Conservation (phyloP, 1,284 basidiomycete genomes). For the Agroathelia rolfsii region DNA sequence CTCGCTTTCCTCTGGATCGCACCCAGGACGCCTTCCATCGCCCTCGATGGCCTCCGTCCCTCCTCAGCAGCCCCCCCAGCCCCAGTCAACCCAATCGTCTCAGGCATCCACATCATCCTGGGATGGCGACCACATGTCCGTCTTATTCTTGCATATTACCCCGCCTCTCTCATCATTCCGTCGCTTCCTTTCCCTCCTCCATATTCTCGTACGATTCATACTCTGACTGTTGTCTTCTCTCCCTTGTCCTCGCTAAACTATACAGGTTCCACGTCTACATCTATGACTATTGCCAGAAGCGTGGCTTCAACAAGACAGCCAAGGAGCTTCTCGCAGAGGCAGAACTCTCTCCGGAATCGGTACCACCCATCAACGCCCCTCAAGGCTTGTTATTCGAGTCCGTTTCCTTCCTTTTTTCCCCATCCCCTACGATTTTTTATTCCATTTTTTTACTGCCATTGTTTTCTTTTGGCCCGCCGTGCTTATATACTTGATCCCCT, state of each 20-base stretch:
- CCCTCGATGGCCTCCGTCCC: slow-evolving; percentile 16
- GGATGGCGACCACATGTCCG: slow-evolving; percentile 50
- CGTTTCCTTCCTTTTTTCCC: slow-evolving; percentile 20
- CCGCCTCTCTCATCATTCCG: no score
- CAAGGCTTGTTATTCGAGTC: slow-evolving; percentile 77
- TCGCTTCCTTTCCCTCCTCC: slow-evolving; percentile 7
- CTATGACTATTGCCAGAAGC: slow-evolving; percentile 71
- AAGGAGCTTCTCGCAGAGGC: slow-evolving; percentile 54
- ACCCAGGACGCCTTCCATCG: background rate
- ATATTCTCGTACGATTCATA: slow-evolving; percentile 1
- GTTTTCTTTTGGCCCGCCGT: slow-evolving; percentile 9
- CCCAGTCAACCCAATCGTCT: slow-evolving; percentile 8
- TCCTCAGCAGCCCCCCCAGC: slow-evolving; percentile 15
- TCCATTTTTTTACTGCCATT: slow-evolving; percentile 7
- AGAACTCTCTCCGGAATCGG: slow-evolving; percentile 44
- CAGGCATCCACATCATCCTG: slow-evolving; percentile 27
- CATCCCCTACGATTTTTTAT: background rate
- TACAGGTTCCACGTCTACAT: slow-evolving; percentile 80
- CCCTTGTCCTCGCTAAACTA: slow-evolving; percentile 2
- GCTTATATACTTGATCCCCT: background rate
- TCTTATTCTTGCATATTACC: slow-evolving; percentile 12
- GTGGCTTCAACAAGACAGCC: slow-evolving; percentile 64
- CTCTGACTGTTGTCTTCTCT: slow-evolving; percentile 1
- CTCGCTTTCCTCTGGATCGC: slow-evolving; percentile 2
- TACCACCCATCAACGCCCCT: slow-evolving; percentile 69